Conservation (phyloP, 768 basidiomycete species). For the Mycena olivaceomarginata region DNA sequence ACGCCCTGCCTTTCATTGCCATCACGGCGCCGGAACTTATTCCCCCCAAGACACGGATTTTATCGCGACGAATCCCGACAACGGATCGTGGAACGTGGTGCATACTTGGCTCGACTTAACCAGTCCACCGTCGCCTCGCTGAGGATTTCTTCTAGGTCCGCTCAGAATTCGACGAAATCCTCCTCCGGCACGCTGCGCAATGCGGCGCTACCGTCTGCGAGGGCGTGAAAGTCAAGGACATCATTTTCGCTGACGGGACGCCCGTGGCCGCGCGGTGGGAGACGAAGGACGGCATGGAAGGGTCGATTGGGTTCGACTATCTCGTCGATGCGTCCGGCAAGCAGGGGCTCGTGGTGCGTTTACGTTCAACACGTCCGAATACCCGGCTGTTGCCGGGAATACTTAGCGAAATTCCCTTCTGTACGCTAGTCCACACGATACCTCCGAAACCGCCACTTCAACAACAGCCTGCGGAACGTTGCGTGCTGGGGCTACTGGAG, state of each 20-base stretch:
- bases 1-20: neutral
- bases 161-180: conserved; percentile 48
- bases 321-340: conserved; percentile 24
- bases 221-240: conserved; percentile 41
- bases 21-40: neutral
- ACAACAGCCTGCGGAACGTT: conserved; percentile 13
- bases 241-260: conserved; percentile 23
- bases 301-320: conserved; percentile 20
- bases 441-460: conserved; percentile 18
- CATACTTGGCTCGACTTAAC: conserved; percentile 26
- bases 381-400: neutral
- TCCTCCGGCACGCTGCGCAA: conserved; percentile 47
- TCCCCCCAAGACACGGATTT: conserved; percentile 59
- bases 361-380: no score
- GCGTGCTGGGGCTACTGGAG: conserved; percentile 34
- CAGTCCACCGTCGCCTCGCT: neutral
- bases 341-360: conserved; percentile 9
- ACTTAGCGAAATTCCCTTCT: neutral
- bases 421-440: conserved; percentile 15
- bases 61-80: conserved; percentile 49
- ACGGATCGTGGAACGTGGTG: conserved; percentile 61
- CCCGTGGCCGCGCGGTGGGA: conserved; percentile 7
- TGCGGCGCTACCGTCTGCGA: conserved; percentile 46
- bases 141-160: conserved; percentile 28
- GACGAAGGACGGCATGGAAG: neutral